Evolutionary conservation across 2,329 filamentous ascomycete species (phyloP).

Genomic region (Cladophialophora bantiana): DNA sequence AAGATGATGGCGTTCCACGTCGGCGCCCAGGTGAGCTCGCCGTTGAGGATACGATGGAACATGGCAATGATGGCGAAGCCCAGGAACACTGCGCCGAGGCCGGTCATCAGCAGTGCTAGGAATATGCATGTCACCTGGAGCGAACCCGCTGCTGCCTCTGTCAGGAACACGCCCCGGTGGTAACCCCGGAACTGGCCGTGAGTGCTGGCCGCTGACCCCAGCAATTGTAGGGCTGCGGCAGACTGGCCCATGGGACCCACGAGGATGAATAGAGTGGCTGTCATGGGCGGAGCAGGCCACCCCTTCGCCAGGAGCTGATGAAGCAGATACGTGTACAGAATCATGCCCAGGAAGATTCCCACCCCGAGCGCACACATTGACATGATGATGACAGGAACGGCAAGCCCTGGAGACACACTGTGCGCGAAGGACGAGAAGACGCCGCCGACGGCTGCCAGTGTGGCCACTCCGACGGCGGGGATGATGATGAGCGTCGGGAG

Average conservation of each 20-base stretch:
- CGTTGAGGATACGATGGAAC: slow-evolving; percentile 24
- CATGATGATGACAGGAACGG: slow-evolving; percentile 50
- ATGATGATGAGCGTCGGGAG: slow-evolving; percentile 47
- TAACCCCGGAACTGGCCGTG: slow-evolving; percentile 46
- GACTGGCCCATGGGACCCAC: slow-evolving; percentile 50
- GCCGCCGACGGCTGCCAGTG: slow-evolving; percentile 34
- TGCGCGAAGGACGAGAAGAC: slow-evolving; percentile 23
- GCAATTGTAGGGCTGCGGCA: slow-evolving; percentile 46
- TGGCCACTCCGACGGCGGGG: slow-evolving; percentile 36
- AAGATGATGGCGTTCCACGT: slow-evolving; percentile 38
- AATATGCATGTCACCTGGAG: slow-evolving; percentile 49
- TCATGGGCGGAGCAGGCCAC: slow-evolving; percentile 40
- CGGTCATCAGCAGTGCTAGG: slow-evolving; percentile 50
- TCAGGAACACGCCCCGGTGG: slow-evolving; percentile 46
- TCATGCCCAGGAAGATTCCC: slow-evolving; percentile 43
- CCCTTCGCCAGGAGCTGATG: slow-evolving; percentile 35
- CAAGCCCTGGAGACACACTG: slow-evolving; percentile 43
- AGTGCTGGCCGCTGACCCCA: slow-evolving; percentile 46
- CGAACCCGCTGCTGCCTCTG: slow-evolving; percentile 43
- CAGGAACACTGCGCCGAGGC: slow-evolving; percentile 53
- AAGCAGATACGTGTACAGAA: slow-evolving; percentile 45
- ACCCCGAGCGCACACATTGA: slow-evolving; percentile 51
- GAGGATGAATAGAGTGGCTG: slow-evolving; percentile 49
- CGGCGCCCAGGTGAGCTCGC: slow-evolving; percentile 33
- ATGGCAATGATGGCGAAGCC: slow-evolving; percentile 46